Conservation (phyloP, 2,329 filamentous ascomycete genomes). For the Dactylellina cionopaga region DNA sequence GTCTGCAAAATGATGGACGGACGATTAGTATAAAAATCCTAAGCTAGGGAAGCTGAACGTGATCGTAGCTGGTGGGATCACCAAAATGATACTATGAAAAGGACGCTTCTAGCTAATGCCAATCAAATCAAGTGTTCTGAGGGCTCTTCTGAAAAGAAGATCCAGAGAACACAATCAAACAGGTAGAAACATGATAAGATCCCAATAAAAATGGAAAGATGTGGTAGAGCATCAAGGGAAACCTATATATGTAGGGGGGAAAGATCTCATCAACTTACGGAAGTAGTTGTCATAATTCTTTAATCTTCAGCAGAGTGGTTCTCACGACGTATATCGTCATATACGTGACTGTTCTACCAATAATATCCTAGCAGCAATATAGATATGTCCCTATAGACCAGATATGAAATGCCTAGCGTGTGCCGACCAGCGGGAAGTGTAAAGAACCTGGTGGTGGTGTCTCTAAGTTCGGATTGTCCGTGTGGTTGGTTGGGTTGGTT, state of each 20-base stretch:
- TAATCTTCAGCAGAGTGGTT: conserved; percentile 11
- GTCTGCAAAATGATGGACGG: conserved; percentile 13
- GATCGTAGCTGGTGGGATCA: too few relatives aligned
- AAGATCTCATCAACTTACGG: conserved; percentile 17
- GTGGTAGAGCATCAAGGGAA: not conserved
- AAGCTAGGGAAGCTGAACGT: too few relatives aligned
- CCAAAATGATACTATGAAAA: too few relatives aligned
- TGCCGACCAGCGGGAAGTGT: conserved; percentile 6
- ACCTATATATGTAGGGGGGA: not conserved
- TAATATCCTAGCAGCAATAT: not conserved
- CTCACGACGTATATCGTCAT: conserved; percentile 31
- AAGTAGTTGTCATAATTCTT: conserved; percentile 44
- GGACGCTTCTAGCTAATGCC: too few relatives aligned
- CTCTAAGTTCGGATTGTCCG: not conserved
- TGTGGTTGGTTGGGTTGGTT: too few relatives aligned
- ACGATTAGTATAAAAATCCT: not conserved
- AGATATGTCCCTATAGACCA: conserved; percentile 3
- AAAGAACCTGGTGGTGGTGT: not conserved
- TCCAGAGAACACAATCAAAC: too few relatives aligned
- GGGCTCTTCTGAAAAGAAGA: too few relatives aligned
- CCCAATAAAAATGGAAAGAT: too few relatives aligned
- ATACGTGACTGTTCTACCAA: not conserved
- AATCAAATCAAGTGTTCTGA: too few relatives aligned
- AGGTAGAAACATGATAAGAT: too few relatives aligned
- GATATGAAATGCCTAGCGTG: not conserved